These are phyloP conservation scores for Peniophora sp. DNA, from an alignment of 1,284 basidiomycete genomes.

Conservation along the genomic window DNA sequence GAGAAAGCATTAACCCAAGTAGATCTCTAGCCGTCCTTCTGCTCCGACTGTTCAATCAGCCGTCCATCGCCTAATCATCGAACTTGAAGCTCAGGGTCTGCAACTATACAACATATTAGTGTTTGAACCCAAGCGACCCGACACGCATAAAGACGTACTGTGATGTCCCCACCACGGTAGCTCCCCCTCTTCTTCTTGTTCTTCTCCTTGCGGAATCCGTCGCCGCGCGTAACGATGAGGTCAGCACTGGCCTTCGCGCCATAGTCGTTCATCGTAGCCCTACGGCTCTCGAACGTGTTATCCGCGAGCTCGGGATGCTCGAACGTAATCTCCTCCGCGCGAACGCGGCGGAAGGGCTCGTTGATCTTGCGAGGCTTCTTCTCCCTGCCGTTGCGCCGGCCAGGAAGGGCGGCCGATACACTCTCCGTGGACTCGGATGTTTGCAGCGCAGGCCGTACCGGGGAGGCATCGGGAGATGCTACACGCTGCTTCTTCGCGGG, in stretches of 20 bases:
- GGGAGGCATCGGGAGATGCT: constrained; percentile 14
- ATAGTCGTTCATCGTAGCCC: constrained; percentile 69
- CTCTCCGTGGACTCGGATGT: background rate
- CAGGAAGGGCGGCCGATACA: constrained; percentile 2
- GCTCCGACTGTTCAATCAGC: no score
- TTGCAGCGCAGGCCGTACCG: background rate
- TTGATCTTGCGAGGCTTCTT: constrained; percentile 36
- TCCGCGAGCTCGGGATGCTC: constrained; percentile 58
- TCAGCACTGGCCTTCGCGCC: constrained; percentile 82
- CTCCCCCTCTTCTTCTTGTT: constrained; percentile 98
- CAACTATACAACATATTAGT: constrained; percentile 40
- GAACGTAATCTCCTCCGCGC: constrained; percentile 54
- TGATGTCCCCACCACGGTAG: constrained; percentile 89
- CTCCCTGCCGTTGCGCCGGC: constrained; percentile 20
- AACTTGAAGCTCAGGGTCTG: constrained; percentile 84
- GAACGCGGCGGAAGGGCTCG: constrained; percentile 78
- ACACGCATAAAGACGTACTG: constrained; percentile 42
- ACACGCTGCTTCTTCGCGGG: constrained; percentile 50
- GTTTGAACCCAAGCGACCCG: background rate
- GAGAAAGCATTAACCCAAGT: no score
- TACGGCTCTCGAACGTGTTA: constrained; percentile 82
- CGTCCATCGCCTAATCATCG: constrained; percentile 24
- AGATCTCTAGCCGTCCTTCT: no score
- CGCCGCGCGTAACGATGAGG: constrained; percentile 88
- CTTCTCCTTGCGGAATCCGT: constrained; percentile 97